Conservation (phyloP, 2,329 filamentous ascomycete genomes). For the Colletotrichum sp. region DNA sequence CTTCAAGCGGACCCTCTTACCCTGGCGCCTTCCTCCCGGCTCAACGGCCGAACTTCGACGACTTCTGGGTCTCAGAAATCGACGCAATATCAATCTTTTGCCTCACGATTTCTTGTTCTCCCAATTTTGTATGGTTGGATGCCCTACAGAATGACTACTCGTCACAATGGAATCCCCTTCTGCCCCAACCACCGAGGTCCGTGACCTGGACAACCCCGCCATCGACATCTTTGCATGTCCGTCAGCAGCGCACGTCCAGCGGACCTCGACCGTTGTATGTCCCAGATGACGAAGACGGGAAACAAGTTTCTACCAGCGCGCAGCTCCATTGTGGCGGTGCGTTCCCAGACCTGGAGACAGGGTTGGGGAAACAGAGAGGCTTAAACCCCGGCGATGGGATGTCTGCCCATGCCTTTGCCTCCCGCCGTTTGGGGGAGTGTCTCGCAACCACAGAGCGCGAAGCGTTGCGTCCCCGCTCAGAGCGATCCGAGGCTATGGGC, state of each 20-base stretch:
- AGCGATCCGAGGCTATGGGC: background rate
- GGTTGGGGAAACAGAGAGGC: background rate
- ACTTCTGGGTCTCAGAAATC: background rate
- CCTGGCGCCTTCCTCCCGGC: background rate
- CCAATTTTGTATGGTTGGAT: background rate
- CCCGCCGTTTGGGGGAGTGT: background rate
- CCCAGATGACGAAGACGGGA: background rate
- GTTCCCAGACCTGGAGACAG: background rate
- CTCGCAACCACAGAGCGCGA: background rate
- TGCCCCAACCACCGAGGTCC: background rate
- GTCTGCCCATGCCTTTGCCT: background rate
- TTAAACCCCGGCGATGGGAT: background rate
- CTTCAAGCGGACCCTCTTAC: background rate
- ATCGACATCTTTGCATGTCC: background rate
- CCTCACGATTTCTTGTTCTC: background rate
- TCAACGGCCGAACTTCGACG: background rate
- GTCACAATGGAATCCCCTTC: background rate
- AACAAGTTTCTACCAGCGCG: background rate
- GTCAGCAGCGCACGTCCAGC: constrained; percentile 8
- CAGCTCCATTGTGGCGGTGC: background rate
- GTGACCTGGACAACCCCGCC: background rate
- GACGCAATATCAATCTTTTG: background rate
- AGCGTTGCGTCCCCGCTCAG: background rate
- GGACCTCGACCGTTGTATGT: background rate
- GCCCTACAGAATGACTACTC: background rate